A percentile compares a stretch with the other conserved stretches of the same genome.
phyloP scores from a whole-genome alignment of 148 eudicot species.

The Mesembryanthemum crystallinum region DNA sequence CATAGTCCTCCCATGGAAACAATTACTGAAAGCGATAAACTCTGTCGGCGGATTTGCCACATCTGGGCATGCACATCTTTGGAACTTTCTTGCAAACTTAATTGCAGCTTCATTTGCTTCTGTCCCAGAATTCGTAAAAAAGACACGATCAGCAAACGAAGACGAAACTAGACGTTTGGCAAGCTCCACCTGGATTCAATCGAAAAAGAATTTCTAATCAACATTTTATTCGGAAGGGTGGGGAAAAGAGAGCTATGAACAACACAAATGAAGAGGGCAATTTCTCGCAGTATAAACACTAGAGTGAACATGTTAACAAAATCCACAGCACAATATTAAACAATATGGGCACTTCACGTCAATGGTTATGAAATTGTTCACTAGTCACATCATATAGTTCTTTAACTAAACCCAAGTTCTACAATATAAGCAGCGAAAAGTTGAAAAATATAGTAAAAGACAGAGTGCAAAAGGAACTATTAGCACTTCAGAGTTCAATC shows the following conservation, averaged over 20 bases:
- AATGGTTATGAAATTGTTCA: neutral
- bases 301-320: too few species aligned
- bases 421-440: neutral
- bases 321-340: neutral
- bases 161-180: conserved; percentile 66
- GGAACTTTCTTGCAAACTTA: conserved; percentile 85
- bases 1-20: conserved; percentile 94
- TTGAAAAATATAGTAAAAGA: neutral
- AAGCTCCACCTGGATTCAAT: conserved; percentile 64
- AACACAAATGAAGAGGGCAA: neutral
- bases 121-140: conserved; percentile 85
- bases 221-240: neutral
- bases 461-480: too few species aligned
- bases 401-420: neutral
- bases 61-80: conserved; percentile 48
- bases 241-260: neutral
- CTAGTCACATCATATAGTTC: neutral
- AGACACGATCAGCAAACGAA: conserved; percentile 93
- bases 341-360: neutral
- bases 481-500: too few species aligned
- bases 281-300: neutral
- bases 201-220: conserved; percentile 4
- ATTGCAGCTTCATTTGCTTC: conserved; percentile 99
- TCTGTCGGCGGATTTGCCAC: conserved; percentile 47
- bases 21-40: conserved; percentile 70